phyloP scores from a whole-genome alignment of 176 grass and related monocot species.

The Eremochloa ophiuroides region DNA sequence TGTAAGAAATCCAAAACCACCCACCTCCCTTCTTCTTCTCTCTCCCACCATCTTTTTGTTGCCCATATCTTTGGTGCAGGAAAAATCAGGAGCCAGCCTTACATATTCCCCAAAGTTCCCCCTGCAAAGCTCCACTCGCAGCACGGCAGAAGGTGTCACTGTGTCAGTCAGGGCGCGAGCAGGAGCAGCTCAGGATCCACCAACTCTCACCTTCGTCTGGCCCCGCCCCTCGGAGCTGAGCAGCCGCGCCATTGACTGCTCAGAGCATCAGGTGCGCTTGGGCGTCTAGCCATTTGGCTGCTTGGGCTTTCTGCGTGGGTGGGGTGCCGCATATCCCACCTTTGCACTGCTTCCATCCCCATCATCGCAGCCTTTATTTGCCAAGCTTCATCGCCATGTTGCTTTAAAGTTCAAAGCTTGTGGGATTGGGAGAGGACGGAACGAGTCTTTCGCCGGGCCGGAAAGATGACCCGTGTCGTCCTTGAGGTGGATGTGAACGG shows the following conservation, averaged over 20 bases:
- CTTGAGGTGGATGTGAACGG: slow-evolving; percentile 90
- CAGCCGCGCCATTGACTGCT: slow-evolving; percentile 38
- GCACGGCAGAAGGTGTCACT: slow-evolving; percentile 19
- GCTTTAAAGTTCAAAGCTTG: slow-evolving; percentile 32
- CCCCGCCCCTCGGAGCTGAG: background rate
- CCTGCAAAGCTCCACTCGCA: slow-evolving; percentile 43
- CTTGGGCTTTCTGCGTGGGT: slow-evolving; percentile 46
- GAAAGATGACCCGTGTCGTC: slow-evolving; percentile 56
- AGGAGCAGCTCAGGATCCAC: slow-evolving; percentile 42
- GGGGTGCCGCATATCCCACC: slow-evolving; percentile 25
- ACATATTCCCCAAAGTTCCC: slow-evolving; percentile 27
- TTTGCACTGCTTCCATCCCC: slow-evolving; percentile 45
- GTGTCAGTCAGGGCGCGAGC: slow-evolving; percentile 6
- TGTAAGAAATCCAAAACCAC: background rate
- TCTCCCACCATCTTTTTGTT: slow-evolving; percentile 13
- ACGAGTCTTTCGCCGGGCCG: background rate
- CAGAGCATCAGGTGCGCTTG: slow-evolving; percentile 4
- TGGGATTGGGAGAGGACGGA: background rate
- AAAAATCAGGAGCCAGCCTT: slow-evolving; percentile 29
- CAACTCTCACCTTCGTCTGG: slow-evolving; percentile 33
- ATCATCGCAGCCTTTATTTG: slow-evolving; percentile 38
- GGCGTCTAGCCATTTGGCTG: slow-evolving; percentile 37
- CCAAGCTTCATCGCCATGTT: slow-evolving; percentile 9
- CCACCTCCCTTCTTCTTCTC: background rate
- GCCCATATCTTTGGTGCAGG: slow-evolving; percentile 7